Conservation (phyloP, 2,329 filamentous ascomycete species). For the Dactylellina drechsleri region DNA sequence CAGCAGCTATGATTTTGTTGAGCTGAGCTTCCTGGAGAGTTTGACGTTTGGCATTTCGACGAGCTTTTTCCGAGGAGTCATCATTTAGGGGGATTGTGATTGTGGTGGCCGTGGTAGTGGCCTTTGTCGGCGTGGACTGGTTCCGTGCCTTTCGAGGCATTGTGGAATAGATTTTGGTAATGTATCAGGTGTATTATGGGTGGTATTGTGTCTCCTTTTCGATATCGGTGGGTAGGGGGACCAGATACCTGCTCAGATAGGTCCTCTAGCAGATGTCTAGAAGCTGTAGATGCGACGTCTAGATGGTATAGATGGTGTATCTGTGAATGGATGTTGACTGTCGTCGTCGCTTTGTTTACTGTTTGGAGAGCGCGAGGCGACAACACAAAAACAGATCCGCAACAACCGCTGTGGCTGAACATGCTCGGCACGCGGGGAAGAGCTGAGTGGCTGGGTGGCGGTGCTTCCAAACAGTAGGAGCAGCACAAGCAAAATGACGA, state of each 20-base stretch:
- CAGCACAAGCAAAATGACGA: slow-evolving; percentile 13
- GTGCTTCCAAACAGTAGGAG: background rate
- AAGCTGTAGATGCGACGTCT: background rate
- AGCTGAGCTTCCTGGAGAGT: slow-evolving; percentile 89
- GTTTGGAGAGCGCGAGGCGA: slow-evolving; percentile 11
- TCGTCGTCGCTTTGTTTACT: slow-evolving; percentile 11
- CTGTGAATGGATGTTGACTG: background rate
- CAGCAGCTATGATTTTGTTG: slow-evolving; percentile 87
- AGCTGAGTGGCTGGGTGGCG: background rate
- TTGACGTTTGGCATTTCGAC: slow-evolving; percentile 85
- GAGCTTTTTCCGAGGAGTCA: slow-evolving; percentile 90
- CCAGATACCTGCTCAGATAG: too few species aligned
- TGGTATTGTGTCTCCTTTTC: background rate
- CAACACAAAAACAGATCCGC: slow-evolving; percentile 17
- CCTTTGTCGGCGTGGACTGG: slow-evolving; percentile 43
- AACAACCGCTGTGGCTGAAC: background rate
- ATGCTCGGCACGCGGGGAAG: background rate
- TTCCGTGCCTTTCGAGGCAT: slow-evolving; percentile 52
- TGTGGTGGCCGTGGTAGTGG: slow-evolving; percentile 42
- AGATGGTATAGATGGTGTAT: background rate
- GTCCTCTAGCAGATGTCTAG: too few species aligned
- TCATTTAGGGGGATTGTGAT: slow-evolving; percentile 92
- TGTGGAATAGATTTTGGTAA: background rate
- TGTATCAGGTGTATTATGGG: background rate
- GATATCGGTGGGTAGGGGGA: too few species aligned